Conservation (phyloP, 192 early-diverging fungal genomes). For the Podila epigama region DNA sequence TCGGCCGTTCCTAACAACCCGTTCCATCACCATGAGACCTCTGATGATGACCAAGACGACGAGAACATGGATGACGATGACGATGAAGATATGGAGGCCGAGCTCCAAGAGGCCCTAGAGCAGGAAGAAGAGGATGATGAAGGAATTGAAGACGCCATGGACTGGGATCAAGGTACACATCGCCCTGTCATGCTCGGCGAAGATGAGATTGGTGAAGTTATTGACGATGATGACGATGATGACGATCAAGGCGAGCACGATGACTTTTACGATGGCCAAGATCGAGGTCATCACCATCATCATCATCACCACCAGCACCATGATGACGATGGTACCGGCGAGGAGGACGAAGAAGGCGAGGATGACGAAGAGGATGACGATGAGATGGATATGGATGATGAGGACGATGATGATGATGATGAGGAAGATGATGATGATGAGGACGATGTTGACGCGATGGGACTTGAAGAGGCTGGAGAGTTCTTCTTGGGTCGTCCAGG, state of each 20-base stretch:
- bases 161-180: slow-evolving; percentile 52
- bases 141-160: slow-evolving; percentile 54
- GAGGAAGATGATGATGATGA: slow-evolving; percentile 56
- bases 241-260: slow-evolving; percentile 61
- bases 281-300: slow-evolving; percentile 54
- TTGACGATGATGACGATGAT: slow-evolving; percentile 65
- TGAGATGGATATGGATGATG: slow-evolving; percentile 61
- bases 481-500: slow-evolving; percentile 42
- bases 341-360: slow-evolving; percentile 61
- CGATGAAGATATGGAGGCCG: slow-evolving; percentile 54
- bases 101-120: slow-evolving; percentile 17
- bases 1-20: slow-evolving; percentile 55
- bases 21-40: slow-evolving; percentile 35
- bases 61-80: slow-evolving; percentile 59
- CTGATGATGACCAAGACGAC: slow-evolving; percentile 20
- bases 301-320: slow-evolving; percentile 50
- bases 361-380: slow-evolving; percentile 64
- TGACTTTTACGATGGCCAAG: slow-evolving; percentile 55
- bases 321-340: slow-evolving; percentile 55
- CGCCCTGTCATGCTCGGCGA: slow-evolving; percentile 56
- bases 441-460: slow-evolving; percentile 58
- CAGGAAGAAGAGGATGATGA: slow-evolving; percentile 65
- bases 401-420: slow-evolving; percentile 55
- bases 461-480: slow-evolving; percentile 46
- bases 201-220: slow-evolving; percentile 50